A percentile compares a stretch with the other conserved stretches of the same genome.
phyloP scores from a whole-genome alignment of 1,284 basidiomycete genomes.

The Rhodotorula sp. region DNA sequence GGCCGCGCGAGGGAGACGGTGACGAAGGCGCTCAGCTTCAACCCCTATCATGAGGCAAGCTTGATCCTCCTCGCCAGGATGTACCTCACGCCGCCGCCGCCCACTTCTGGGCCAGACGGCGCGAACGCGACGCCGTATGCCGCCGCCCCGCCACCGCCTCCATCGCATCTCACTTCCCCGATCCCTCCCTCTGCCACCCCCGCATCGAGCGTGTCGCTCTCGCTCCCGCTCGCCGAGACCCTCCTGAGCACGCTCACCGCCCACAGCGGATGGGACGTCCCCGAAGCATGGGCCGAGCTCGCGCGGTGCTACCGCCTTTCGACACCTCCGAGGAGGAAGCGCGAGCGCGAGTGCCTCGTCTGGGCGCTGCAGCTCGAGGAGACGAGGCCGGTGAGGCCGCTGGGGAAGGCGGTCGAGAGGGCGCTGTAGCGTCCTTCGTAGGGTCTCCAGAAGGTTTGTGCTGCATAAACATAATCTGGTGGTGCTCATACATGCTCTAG shows the following conservation, averaged over 20 bases:
- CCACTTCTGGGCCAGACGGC: not conserved
- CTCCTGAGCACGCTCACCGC: slow-evolving; percentile 55
- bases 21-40: slow-evolving; percentile 36
- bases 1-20: slow-evolving; percentile 5
- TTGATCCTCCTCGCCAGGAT: slow-evolving; percentile 73
- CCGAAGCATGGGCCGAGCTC: slow-evolving; percentile 89
- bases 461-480: too few relatives aligned
- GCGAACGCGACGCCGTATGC: not conserved
- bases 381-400: slow-evolving; percentile 52
- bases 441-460: too few relatives aligned
- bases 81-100: slow-evolving; percentile 59
- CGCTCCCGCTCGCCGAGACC: slow-evolving; percentile 52
- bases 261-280: slow-evolving; percentile 73
- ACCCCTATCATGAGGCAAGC: slow-evolving; percentile 71
- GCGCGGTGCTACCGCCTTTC: slow-evolving; percentile 73
- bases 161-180: slow-evolving; percentile 1
- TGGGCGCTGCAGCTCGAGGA: slow-evolving; percentile 74
- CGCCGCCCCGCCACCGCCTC: not conserved
- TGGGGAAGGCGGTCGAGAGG: slow-evolving; percentile 40
- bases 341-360: slow-evolving; percentile 72
- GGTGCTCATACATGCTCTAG: too few relatives aligned
- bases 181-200: slow-evolving; percentile 66
- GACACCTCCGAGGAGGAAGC: slow-evolving; percentile 57
- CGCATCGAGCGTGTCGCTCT: slow-evolving; percentile 54
- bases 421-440: not conserved